Evolutionary conservation across 148 eudicot genomes (phyloP), one percentile per base, ranked within the genome.

Genomic region (Rhododendron henanense): DNA sequence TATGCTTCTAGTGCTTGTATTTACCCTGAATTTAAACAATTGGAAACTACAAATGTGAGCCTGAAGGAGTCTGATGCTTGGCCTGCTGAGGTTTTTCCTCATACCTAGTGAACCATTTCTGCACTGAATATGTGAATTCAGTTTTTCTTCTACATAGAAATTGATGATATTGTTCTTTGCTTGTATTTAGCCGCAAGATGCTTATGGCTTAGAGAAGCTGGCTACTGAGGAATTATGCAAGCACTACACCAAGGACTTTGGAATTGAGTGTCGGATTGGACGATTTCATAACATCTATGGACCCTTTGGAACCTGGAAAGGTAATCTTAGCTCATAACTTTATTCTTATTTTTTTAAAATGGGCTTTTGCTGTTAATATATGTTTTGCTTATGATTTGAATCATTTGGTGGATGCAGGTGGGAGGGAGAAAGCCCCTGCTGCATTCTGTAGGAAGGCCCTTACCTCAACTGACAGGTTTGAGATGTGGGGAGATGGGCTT

Each of bases 391-490:
- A 82, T 82, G 51, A 28, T 37, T 37, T 67, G 31, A 65, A 65
- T 87, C 28, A 8, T 48, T 81, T 81, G 28, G 82, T 84, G 44
- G 48, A 39, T 51, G 71, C 86, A 91, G 93, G 93, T 77, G 93
- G 93, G 33, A 88, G 93, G 90, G 93, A 91, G 84, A 91, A 91
- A 84, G 93, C 93, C 28, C 93, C 93, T n/a, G 93, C 93, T 87
- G 93, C 93, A 1, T 92, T 92, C 71, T 90, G 92, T 81, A 86
- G 93, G 82, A 92, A 91, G 86, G 86, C 91, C 18, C 81, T 87
- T 74, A 92, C 92, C 61, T 89, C 92, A 2, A 85, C 88, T 51
- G 92, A 90, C 53, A 92, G 81, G 57, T 92, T 92, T 87, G 93
- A 92, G 88, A 92, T 92, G 93, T 92, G 93, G 93, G 93, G 93